Base-by-base conservation (phyloP, 208 protist species). In the Leishmania amazonensis region DNA sequence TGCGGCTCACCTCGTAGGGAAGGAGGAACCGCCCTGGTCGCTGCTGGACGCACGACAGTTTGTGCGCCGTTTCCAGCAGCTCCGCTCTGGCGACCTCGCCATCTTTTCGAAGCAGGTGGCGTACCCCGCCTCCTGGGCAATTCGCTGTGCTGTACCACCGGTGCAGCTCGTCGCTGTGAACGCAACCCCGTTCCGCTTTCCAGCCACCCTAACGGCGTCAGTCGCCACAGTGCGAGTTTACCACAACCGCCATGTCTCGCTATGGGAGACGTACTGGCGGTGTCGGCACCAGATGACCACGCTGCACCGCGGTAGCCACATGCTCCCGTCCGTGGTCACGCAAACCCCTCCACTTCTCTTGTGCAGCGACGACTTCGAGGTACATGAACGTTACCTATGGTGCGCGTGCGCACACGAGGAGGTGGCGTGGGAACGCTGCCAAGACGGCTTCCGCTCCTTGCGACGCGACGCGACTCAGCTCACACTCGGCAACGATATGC, bases 261-360 rank as follows among this genome's bases (percentile, higher is more conserved):
- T 93, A 38, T 95, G 91, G 91, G 87, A 90, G 79, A 83, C 81
- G 45, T 92, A 93, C 74, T 94, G 90, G 87, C 87, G 84, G n/a
- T 89, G 83, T 51, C 80, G 87, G 9, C 81, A 86, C 76, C 78
- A 86, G 76, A 88, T 93, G 84, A 65, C 87, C n/a, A 84, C 83
- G 75, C 57, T 80, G 17, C 78, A 82, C 72, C 77, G 81, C 71
- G 81, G 87, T 64, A 86, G 60, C 76, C 89, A 89, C 85, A 73
- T 81, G 40, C 75, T 84, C 31, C 88, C 92, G 38, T 81, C 86
- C 47, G 73, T 67, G 40, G 75, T 93, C 1, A 81, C 64, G 51
- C 58, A 71, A 31, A 68, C 80, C 11, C 42, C 58, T 24, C 79
- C 83, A 9, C 74, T 91, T 65, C 73, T 93, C 51, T 79, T 84